Conservation (phyloP, 768 basidiomycete genomes). For the Leccinum pellstonianum region DNA sequence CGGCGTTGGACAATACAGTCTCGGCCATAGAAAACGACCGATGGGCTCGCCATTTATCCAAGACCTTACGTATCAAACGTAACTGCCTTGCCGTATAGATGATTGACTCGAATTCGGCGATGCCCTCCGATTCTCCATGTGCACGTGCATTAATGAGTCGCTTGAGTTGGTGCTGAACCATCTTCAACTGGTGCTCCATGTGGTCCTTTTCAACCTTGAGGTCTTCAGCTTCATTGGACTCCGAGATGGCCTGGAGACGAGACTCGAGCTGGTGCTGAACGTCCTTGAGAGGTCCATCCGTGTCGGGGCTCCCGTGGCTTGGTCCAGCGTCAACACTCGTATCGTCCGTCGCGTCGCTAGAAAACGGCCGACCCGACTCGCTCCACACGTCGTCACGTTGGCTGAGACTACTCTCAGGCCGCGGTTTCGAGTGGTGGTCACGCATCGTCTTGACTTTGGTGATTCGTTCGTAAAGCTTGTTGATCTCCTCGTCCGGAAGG, state of each 20-base stretch:
- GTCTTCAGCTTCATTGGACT: constrained; percentile 78
- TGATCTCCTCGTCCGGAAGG: constrained; percentile 91
- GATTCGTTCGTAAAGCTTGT: constrained; percentile 92
- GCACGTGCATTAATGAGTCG: constrained; percentile 74
- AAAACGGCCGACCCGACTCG: constrained; percentile 76
- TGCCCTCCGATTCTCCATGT: constrained; percentile 71
- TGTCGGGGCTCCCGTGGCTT: constrained; percentile 62
- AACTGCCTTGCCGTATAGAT: constrained; percentile 83
- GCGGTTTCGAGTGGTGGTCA: constrained; percentile 73
- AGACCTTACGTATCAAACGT: constrained; percentile 74
- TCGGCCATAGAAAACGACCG: constrained; percentile 93
- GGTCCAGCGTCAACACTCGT: constrained; percentile 74
- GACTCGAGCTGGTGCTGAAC: constrained; percentile 75
- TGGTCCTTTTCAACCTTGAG: constrained; percentile 88
- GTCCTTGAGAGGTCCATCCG: constrained; percentile 63
- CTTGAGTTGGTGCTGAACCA: constrained; percentile 81
- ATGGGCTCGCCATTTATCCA: constrained; percentile 84
- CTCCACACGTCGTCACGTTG: constrained; percentile 89
- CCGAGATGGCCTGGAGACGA: constrained; percentile 57
- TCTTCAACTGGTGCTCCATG: constrained; percentile 83
- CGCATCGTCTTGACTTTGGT: constrained; percentile 88
- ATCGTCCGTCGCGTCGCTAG: constrained; percentile 84
- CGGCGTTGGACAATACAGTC: constrained; percentile 77
- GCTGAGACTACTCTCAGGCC: constrained; percentile 87
- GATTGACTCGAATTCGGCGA: constrained; percentile 70